A percentile compares a stretch with the other conserved stretches of the same genome.
These are phyloP conservation scores for Sophora flavescens DNA, from an alignment of 306 rosid genomes.

Conservation along the genomic window DNA sequence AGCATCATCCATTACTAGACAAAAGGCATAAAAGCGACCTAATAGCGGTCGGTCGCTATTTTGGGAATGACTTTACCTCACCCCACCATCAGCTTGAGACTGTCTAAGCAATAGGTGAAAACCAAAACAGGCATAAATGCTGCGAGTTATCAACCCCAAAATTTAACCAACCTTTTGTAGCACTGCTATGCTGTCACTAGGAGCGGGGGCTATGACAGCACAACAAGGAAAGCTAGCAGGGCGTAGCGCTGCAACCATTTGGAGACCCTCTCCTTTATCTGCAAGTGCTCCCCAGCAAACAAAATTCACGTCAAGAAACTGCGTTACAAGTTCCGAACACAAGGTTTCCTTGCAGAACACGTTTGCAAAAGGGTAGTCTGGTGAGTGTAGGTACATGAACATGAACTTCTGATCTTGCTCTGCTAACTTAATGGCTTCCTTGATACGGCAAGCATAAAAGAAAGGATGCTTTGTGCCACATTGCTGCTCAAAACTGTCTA, in stretches of 20 bases:
- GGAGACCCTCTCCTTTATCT: conserved; percentile 66
- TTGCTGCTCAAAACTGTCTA: conserved; percentile 63
- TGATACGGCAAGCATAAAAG: conserved; percentile 68
- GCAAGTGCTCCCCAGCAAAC: conserved; percentile 77
- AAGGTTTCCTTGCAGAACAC: conserved; percentile 72
- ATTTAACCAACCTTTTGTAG: conserved; percentile 69
- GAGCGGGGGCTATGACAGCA: conserved; percentile 66
- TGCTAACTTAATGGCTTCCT: conserved; percentile 68
- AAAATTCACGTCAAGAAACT: conserved; percentile 85
- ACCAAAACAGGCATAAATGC: no score
- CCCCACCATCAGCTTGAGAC: no score
- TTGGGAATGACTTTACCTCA: neutral
- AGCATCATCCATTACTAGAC: conserved; percentile 6
- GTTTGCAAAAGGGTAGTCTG: conserved; percentile 69
- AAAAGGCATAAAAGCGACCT: neutral
- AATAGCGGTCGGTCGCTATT: no score
- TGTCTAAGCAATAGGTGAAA: no score
- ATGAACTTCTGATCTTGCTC: conserved; percentile 69
- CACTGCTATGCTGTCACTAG: conserved; percentile 60
- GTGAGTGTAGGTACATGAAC: conserved; percentile 85
- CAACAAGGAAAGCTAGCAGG: conserved; percentile 77
- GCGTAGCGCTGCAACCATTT: conserved; percentile 64
- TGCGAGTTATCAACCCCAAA: neutral
- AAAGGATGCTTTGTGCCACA: conserved; percentile 70
- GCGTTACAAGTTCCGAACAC: conserved; percentile 66